Conservation (phyloP, 352 stramenopile species). For the Peronospora farinosa region DNA sequence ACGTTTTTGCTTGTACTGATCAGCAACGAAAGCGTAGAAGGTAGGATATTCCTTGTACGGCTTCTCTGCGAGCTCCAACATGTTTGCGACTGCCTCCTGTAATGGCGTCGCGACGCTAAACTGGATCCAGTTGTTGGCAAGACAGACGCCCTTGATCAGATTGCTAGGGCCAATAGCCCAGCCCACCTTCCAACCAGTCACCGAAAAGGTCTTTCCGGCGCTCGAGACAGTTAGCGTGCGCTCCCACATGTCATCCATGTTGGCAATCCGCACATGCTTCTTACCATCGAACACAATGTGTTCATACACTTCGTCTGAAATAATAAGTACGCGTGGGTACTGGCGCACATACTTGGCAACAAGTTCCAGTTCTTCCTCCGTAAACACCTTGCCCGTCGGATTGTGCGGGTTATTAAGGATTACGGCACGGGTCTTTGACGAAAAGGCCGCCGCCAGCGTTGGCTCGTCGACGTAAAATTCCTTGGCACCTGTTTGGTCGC, state of each 20-base stretch:
- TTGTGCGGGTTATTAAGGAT: conserved; percentile 99
- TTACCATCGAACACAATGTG: conserved; percentile 90
- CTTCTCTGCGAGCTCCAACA: conserved; percentile 60
- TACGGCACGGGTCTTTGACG: conserved; percentile 89
- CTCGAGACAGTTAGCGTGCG: conserved; percentile 88
- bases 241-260: conserved; percentile 77
- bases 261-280: conserved; percentile 63
- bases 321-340: conserved; percentile 87
- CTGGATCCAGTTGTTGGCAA: conserved; percentile 85
- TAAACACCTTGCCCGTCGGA: conserved; percentile 97
- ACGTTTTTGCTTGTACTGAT: conserved; percentile 71
- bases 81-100: conserved; percentile 76
- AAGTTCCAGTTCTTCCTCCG: conserved; percentile 85
- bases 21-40: conserved; percentile 78
- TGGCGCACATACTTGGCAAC: conserved; percentile 86
- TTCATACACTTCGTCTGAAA: conserved; percentile 98
- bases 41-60: conserved; percentile 63
- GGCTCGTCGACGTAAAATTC: conserved; percentile 83
- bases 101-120: conserved; percentile 85
- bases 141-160: conserved; percentile 64
- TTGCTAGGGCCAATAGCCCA: conserved; percentile 85
- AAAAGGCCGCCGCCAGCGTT: conserved; percentile 83
- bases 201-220: conserved; percentile 88
- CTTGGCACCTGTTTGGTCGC: conserved; percentile 30
- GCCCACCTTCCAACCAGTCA: conserved; percentile 91